These are phyloP conservation scores for Claviceps lovelessii DNA, from an alignment of 2,329 filamentous ascomycete genomes.

Conservation along the genomic window DNA sequence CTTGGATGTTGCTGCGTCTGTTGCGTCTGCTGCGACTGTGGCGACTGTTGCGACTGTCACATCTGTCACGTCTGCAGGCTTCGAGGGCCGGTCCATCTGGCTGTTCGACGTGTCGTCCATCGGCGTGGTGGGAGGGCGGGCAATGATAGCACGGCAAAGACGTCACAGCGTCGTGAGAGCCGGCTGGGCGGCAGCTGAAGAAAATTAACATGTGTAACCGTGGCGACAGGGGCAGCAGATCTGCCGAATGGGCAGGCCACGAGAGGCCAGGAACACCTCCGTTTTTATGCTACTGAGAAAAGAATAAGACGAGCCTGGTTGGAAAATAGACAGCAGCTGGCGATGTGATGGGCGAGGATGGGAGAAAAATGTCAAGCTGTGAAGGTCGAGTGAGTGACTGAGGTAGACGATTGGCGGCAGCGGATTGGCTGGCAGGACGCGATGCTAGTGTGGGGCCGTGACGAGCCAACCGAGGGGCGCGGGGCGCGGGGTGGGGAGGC, in stretches of 20 bases:
- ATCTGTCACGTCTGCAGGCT: slow-evolving; percentile 24
- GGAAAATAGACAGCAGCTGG: not conserved
- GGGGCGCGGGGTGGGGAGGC: no score
- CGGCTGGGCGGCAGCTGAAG: slow-evolving; percentile 37
- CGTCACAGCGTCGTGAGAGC: slow-evolving; percentile 38
- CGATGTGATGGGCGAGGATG: slow-evolving; percentile 1
- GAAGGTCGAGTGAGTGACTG: slow-evolving; percentile 2
- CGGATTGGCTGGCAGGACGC: slow-evolving; percentile 19
- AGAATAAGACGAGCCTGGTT: not conserved
- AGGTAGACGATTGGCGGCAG: slow-evolving; percentile 11
- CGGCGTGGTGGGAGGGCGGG: not conserved
- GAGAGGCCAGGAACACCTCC: not conserved
- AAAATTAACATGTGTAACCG: slow-evolving; percentile 43
- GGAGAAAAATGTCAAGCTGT: not conserved
- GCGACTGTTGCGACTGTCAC: no score
- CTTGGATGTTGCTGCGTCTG: slow-evolving; percentile 18
- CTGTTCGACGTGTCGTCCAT: slow-evolving; percentile 4
- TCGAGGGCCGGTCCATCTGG: slow-evolving; percentile 40
- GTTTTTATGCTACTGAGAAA: not conserved
- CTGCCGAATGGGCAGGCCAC: not conserved
- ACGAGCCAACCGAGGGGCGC: slow-evolving; percentile 4
- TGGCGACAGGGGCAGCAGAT: slow-evolving; percentile 9
- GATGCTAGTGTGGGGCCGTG: slow-evolving; percentile 24
- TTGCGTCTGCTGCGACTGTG: no score
- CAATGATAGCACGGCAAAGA: slow-evolving; percentile 23